Evolutionary conservation across 1,284 basidiomycete genomes (phyloP).

Genomic region (Apiotrichum gamsii): DNA sequence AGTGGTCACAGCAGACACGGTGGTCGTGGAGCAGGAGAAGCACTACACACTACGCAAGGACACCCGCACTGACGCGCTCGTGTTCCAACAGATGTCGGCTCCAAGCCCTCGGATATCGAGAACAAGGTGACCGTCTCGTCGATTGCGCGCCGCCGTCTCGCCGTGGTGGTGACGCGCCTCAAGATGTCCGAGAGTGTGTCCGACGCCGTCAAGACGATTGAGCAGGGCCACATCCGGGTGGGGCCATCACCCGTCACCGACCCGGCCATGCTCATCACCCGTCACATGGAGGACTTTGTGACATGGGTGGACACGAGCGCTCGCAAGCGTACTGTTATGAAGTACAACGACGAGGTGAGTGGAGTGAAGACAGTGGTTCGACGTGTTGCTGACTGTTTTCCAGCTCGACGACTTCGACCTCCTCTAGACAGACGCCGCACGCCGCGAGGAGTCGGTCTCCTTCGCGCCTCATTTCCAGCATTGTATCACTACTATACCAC

Average conservation of each 20-base stretch:
- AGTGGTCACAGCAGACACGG: too few species aligned
- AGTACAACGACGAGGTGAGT: conserved; percentile 91
- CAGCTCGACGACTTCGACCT: conserved; percentile 88
- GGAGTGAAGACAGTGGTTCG: too few species aligned
- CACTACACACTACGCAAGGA: too few species aligned
- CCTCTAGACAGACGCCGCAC: too few species aligned
- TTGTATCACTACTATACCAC: conserved; percentile 3
- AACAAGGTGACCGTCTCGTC: conserved; percentile 92
- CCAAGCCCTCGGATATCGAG: conserved; percentile 83
- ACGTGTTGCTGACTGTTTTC: not conserved
- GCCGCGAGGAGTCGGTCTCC: too few species aligned
- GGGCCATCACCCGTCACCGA: conserved; percentile 95
- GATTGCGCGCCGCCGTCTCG: conserved; percentile 84
- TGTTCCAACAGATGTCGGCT: conserved; percentile 46
- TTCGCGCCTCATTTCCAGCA: not conserved
- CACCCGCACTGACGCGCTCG: too few species aligned
- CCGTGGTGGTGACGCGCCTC: conserved; percentile 83
- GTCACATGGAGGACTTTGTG: conserved; percentile 99
- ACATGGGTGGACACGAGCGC: conserved; percentile 99
- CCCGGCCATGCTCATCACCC: conserved; percentile 91
- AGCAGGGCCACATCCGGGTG: conserved; percentile 96
- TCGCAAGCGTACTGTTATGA: conserved; percentile 90
- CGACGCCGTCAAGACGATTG: conserved; percentile 91
- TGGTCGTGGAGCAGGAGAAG: too few species aligned
- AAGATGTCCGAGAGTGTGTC: conserved; percentile 97